Evolutionary conservation across 495 filamentous ascomycete species (phyloP).

Genomic region (Halenospora varia): DNA sequence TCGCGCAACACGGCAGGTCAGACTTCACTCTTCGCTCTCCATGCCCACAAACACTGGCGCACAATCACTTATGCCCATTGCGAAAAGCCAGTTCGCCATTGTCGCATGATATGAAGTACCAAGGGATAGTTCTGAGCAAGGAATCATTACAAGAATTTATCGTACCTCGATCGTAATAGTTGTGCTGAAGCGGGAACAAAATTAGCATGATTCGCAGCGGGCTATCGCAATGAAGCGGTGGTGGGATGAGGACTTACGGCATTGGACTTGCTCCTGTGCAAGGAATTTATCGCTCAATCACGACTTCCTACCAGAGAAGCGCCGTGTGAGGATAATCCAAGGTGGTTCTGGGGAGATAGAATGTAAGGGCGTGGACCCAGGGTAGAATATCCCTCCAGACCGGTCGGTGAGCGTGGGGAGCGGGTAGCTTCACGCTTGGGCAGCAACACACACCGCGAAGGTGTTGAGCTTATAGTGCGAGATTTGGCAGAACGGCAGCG

Average conservation of each 20-base stretch:
- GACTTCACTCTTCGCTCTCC: no score
- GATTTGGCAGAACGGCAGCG: not conserved
- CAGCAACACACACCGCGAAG: not conserved
- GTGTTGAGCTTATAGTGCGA: not conserved
- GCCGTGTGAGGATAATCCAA: constrained; percentile 32
- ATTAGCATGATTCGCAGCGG: constrained; percentile 21
- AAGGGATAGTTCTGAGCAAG: not conserved
- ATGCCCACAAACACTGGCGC: no score
- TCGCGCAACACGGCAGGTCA: no score
- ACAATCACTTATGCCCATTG: no score
- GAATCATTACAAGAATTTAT: not conserved
- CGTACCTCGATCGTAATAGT: constrained; percentile 18
- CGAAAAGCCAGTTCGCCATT: not conserved
- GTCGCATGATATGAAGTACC: not conserved
- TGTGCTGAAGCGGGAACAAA: constrained; percentile 15
- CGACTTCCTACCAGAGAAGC: constrained; percentile 35
- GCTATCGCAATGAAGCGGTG: constrained; percentile 4
- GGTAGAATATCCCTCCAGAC: not conserved
- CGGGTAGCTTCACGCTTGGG: not conserved
- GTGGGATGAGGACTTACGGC: constrained; percentile 37
- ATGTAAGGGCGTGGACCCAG: constrained; percentile 7
- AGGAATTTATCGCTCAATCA: constrained; percentile 34
- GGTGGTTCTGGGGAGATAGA: constrained; percentile 3
- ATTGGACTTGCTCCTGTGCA: constrained; percentile 37
- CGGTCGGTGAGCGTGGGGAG: not conserved